Conservation (phyloP, 352 stramenopile species). For the Globisporangium canariense region DNA sequence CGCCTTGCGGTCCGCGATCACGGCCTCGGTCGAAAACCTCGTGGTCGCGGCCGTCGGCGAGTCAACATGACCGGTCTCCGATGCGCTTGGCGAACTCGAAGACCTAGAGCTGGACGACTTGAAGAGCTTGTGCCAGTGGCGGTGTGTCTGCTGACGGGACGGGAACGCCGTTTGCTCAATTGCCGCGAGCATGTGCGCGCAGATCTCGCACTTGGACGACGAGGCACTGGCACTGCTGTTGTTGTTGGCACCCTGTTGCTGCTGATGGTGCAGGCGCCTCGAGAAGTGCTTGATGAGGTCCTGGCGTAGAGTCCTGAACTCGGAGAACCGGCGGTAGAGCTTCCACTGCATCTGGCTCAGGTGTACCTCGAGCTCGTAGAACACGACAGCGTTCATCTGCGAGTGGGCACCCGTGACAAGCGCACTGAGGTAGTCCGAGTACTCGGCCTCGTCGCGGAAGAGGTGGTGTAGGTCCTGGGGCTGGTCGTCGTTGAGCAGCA, state of each 20-base stretch:
- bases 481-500: conserved; percentile 32
- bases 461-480: conserved; percentile 37
- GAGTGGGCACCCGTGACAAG: conserved; percentile 41
- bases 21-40: not conserved
- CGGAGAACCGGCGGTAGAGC: conserved; percentile 63
- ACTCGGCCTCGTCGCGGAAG: conserved; percentile 74
- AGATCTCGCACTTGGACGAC: conserved; percentile 42
- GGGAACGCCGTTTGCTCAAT: conserved; percentile 51
- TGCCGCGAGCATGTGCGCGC: conserved; percentile 54
- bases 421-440: conserved; percentile 71
- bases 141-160: conserved; percentile 30
- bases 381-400: conserved; percentile 54
- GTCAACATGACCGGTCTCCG: not conserved
- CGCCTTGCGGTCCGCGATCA: conserved; percentile 48
- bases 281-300: conserved; percentile 62
- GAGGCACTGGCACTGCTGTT: not conserved
- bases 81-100: not conserved
- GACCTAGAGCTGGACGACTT: conserved; percentile 1
- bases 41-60: not conserved
- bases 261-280: conserved; percentile 24
- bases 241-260: conserved; percentile 8
- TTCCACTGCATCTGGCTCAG: conserved; percentile 63
- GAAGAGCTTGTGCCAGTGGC: conserved; percentile 30
- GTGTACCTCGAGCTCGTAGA: conserved; percentile 67
- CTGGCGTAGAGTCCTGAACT: conserved; percentile 56